phyloP scores from a whole-genome alignment of 2,329 filamentous ascomycete genomes.

The Diatrype stigma region DNA sequence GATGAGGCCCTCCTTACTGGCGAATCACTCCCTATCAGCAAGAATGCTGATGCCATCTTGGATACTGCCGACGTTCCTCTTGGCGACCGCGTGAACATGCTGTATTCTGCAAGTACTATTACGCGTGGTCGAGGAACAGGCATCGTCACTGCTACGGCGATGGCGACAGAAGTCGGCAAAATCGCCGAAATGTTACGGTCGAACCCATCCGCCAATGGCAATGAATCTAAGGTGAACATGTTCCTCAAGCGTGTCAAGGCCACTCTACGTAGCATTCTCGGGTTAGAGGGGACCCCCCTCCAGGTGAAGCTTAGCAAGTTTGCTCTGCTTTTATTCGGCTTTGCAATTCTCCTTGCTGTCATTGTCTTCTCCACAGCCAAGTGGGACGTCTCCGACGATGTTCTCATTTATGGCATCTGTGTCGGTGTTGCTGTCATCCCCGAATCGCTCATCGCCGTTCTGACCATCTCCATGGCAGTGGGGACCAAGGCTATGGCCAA shows the following conservation, averaged over 20 bases:
- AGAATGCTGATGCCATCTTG: constrained; percentile 56
- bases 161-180: constrained; percentile 71
- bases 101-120: constrained; percentile 68
- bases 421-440: constrained; percentile 50
- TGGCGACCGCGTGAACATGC: constrained; percentile 67
- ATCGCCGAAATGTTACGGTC: constrained; percentile 68
- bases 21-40: constrained; percentile 66
- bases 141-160: constrained; percentile 66
- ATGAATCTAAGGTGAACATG: constrained; percentile 40
- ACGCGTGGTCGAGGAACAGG: constrained; percentile 66
- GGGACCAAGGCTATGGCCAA: constrained; percentile 53
- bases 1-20: constrained; percentile 74
- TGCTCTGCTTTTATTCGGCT: constrained; percentile 72
- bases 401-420: constrained; percentile 51
- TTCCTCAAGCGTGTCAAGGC: constrained; percentile 40
- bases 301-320: constrained; percentile 84
- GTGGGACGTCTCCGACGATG: constrained; percentile 51
- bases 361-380: constrained; percentile 58
- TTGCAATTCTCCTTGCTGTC: constrained; percentile 59
- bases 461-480: constrained; percentile 59
- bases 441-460: constrained; percentile 56
- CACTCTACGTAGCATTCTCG: constrained; percentile 50
- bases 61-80: constrained; percentile 52
- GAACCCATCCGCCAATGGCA: constrained; percentile 46
- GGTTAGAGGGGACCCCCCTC: constrained; percentile 72